Percentiles rank a stretch among this genome's conserved stretches.
Conservation (phyloP, 2,329 filamentous ascomycete species). For the Claviceps quebecensis region DNA sequence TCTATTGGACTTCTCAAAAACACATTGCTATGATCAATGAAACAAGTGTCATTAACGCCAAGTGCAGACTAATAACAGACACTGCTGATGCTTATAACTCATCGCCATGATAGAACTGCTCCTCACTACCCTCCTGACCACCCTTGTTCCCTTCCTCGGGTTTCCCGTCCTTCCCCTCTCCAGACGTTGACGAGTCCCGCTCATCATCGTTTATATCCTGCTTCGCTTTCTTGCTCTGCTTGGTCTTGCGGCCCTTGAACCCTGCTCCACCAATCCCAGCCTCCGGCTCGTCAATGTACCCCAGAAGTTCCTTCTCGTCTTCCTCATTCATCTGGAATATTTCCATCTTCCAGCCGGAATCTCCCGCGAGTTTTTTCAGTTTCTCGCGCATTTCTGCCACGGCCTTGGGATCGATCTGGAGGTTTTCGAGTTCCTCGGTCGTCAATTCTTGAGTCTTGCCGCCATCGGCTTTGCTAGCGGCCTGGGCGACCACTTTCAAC, state of each 20-base stretch:
- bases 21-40: no score
- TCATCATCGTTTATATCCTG: slow-evolving; percentile 13
- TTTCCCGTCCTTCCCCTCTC: background rate
- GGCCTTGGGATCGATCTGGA: slow-evolving; percentile 51
- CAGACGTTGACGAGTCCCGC: background rate
- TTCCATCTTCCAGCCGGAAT: slow-evolving; percentile 67
- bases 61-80: background rate
- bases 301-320: slow-evolving; percentile 49
- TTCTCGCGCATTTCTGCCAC: slow-evolving; percentile 56
- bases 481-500: slow-evolving; percentile 30
- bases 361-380: slow-evolving; percentile 53
- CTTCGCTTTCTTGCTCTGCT: slow-evolving; percentile 1
- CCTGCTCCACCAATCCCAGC: slow-evolving; percentile 7
- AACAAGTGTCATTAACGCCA: no score
- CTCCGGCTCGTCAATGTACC: slow-evolving; percentile 44
- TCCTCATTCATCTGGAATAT: slow-evolving; percentile 51
- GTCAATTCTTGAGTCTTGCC: slow-evolving; percentile 47
- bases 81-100: slow-evolving; percentile 2
- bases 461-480: slow-evolving; percentile 38
- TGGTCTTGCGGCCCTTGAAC: slow-evolving; percentile 17
- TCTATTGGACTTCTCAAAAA: no score
- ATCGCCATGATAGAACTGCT: slow-evolving; percentile 31
- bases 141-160: slow-evolving; percentile 4
- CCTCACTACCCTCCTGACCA: slow-evolving; percentile 29
- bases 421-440: slow-evolving; percentile 51